These are phyloP conservation scores for Oxyria digyna DNA, from an alignment of 148 eudicot species.

Conservation along the genomic window DNA sequence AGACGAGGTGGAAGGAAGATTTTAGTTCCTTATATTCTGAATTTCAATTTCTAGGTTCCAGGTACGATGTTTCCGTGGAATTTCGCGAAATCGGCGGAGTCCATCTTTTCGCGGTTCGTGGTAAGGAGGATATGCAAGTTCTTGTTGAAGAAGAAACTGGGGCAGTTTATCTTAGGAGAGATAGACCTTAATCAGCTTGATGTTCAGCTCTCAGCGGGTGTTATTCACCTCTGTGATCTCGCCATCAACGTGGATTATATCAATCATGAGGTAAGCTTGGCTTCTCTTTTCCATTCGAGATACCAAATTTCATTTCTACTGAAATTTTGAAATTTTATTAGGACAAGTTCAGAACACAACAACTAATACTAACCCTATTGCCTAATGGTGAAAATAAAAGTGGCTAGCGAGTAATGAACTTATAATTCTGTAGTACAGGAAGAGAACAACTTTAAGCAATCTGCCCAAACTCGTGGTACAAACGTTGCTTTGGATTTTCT, in stretches of 20 bases:
- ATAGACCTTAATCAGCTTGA: conserved; percentile 88
- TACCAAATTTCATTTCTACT: neutral
- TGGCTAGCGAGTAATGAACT: neutral
- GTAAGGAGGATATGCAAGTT: conserved; percentile 61
- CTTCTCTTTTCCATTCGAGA: neutral
- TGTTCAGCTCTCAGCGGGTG: conserved; percentile 73
- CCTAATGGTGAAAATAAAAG: neutral
- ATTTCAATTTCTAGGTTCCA: neutral
- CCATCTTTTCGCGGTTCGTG: conserved; percentile 63
- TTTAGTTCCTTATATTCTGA: neutral
- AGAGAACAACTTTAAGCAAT: neutral
- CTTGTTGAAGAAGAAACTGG: conserved; percentile 78
- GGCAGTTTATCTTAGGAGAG: conserved; percentile 64
- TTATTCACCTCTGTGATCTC: conserved; percentile 62
- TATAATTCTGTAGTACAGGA: neutral
- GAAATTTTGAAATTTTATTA: no score
- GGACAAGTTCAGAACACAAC: no score
- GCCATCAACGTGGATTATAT: conserved; percentile 76
- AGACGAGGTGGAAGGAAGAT: neutral
- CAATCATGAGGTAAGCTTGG: conserved; percentile 50
- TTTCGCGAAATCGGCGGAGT: conserved; percentile 76
- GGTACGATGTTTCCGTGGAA: conserved; percentile 57
- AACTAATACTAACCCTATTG: no score
- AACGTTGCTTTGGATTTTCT: neutral
- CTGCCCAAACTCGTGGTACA: neutral